Conservation (phyloP, 2,329 filamentous ascomycete species). For the Pestalotiopsis sp. region DNA sequence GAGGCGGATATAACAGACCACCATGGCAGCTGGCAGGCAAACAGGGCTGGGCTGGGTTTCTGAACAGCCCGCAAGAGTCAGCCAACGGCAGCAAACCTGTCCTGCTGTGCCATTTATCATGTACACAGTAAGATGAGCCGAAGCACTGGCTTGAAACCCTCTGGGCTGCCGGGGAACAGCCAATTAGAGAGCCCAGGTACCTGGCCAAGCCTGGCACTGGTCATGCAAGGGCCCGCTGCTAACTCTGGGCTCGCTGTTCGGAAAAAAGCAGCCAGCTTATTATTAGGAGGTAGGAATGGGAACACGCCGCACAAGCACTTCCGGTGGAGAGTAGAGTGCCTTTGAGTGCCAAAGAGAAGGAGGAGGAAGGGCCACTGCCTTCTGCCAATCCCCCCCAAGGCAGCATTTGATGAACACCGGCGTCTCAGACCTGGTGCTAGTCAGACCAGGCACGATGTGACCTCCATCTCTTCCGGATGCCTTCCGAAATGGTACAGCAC, state of each 20-base stretch:
- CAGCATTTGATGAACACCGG: neutral
- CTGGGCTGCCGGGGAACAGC: neutral
- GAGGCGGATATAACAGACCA: neutral
- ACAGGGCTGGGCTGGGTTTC: no score
- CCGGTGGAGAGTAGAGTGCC: neutral
- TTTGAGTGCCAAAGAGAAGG: neutral
- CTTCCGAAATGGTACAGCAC: neutral
- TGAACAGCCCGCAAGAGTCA: neutral
- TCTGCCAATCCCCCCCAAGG: neutral
- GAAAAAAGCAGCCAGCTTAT: neutral
- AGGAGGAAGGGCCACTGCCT: neutral
- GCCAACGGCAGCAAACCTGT: neutral
- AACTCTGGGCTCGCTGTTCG: neutral
- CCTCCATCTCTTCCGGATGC: slow-evolving; percentile 5
- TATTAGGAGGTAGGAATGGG: neutral
- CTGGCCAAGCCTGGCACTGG: neutral
- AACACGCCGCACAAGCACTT: neutral
- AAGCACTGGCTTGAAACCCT: neutral
- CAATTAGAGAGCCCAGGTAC: neutral
- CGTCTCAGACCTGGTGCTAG: neutral
- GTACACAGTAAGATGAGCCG: neutral
- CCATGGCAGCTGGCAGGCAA: neutral
- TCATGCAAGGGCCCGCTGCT: neutral
- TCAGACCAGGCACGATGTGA: slow-evolving; percentile 1
- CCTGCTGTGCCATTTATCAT: neutral